These are phyloP conservation scores for Papiliotrema fonsecae DNA, from an alignment of 1,284 basidiomycete species.

Conservation along the genomic window DNA sequence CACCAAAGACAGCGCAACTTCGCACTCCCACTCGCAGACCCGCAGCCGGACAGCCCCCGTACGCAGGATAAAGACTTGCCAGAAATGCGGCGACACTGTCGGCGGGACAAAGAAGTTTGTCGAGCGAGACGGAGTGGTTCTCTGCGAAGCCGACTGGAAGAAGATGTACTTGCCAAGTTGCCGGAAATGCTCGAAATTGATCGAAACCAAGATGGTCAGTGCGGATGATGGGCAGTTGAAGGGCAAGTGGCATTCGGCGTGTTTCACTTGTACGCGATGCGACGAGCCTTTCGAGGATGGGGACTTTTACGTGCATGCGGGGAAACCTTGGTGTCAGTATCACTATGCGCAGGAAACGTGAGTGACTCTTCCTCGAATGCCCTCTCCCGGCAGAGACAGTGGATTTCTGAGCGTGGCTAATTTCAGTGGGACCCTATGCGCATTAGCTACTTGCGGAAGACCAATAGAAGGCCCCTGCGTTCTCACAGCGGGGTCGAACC, in stretches of 20 bases:
- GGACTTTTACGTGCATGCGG: constrained; percentile 80
- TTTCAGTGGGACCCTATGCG: constrained; percentile 65
- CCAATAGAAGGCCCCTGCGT: constrained; percentile 89
- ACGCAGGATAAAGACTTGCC: constrained; percentile 50
- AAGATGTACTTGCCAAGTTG: constrained; percentile 85
- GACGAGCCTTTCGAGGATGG: constrained; percentile 82
- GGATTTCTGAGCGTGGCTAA: neutral
- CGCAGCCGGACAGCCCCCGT: constrained; percentile 5
- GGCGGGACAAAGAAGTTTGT: constrained; percentile 71
- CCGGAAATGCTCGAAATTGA: constrained; percentile 71
- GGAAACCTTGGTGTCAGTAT: constrained; percentile 78
- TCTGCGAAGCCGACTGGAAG: constrained; percentile 88
- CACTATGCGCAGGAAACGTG: constrained; percentile 83
- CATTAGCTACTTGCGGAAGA: constrained; percentile 67
- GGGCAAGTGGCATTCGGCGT: constrained; percentile 83
- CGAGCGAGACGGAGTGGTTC: constrained; percentile 58
- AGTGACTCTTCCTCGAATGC: constrained; percentile 14
- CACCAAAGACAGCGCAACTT: no score
- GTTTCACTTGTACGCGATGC: constrained; percentile 79
- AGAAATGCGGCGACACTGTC: constrained; percentile 63
- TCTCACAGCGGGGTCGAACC: constrained; percentile 60
- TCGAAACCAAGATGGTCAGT: constrained; percentile 85
- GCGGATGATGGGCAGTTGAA: constrained; percentile 85
- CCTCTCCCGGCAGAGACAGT: neutral
- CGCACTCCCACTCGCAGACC: neutral